Evolutionary conservation across 805 yeast species (phyloP).

Genomic region (Candida coleopterorum): DNA sequence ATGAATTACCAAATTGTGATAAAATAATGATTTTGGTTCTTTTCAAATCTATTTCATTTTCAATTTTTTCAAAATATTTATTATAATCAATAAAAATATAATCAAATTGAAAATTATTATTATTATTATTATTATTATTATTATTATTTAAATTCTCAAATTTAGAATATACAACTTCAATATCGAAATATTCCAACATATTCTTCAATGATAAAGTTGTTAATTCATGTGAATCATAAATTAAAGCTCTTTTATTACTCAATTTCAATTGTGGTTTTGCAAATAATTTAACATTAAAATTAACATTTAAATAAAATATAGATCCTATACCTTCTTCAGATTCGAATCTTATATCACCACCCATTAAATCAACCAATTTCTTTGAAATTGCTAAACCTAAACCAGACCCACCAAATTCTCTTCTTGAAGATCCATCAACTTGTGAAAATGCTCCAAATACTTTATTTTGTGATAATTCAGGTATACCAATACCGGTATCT

Average conservation of each 20-base stretch:
- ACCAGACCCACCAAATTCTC: slow-evolving; percentile 52
- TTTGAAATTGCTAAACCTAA: slow-evolving; percentile 46
- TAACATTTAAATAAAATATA: slow-evolving; percentile 38
- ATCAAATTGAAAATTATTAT: slow-evolving; percentile 10
- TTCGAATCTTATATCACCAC: slow-evolving; percentile 42
- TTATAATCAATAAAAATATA: slow-evolving; percentile 19
- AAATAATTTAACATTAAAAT: slow-evolving; percentile 21
- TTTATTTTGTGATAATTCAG: slow-evolving; percentile 37
- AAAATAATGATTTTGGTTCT: slow-evolving; percentile 18
- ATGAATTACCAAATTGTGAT: slow-evolving; percentile 26
- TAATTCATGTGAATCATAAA: slow-evolving; percentile 28
- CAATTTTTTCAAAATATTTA: slow-evolving; percentile 11
- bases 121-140: slow-evolving; percentile 10
- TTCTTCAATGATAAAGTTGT: slow-evolving; percentile 28
- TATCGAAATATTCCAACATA: slow-evolving; percentile 30
- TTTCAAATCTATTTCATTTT: slow-evolving; percentile 2
- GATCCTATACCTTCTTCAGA: slow-evolving; percentile 45
- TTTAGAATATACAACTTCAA: slow-evolving; percentile 23
- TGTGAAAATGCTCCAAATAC: slow-evolving; percentile 52
- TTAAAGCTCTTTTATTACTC: slow-evolving; percentile 21
- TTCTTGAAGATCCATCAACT: slow-evolving; percentile 50
- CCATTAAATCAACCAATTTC: slow-evolving; percentile 45
- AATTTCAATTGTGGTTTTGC: slow-evolving; percentile 16
- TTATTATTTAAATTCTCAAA: slow-evolving; percentile 15
- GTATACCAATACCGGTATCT: slow-evolving; percentile 55